Conservation (phyloP, 306 rosid species). For the Begonia loranthoides region DNA sequence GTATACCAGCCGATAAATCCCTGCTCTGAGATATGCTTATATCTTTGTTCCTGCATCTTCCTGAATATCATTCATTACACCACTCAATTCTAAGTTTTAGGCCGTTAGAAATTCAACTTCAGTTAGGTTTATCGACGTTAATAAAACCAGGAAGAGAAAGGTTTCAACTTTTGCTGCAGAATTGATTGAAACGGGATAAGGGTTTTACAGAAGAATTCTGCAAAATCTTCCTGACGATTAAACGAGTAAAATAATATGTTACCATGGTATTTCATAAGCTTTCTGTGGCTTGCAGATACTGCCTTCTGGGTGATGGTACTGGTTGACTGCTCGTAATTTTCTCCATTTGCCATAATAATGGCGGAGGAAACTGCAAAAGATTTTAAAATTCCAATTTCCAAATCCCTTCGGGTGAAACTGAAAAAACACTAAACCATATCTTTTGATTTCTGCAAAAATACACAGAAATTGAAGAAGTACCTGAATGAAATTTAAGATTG, state of each 20-base stretch:
- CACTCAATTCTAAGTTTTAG: no score
- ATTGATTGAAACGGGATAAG: not conserved
- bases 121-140: no score
- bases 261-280: constrained; percentile 25
- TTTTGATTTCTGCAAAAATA: not conserved
- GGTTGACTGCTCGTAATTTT: constrained; percentile 17
- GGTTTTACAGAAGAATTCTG: not conserved
- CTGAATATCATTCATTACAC: constrained; percentile 9
- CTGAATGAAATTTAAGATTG: constrained; percentile 26
- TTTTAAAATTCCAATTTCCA: not conserved
- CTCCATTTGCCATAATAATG: constrained; percentile 12
- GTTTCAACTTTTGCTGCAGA: no score
- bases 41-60: constrained; percentile 37
- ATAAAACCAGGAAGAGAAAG: no score
- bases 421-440: constrained; percentile 1
- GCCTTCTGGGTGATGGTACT: constrained; percentile 12
- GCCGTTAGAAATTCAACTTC: no score
- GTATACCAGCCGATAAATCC: constrained; percentile 40
- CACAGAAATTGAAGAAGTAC: constrained; percentile 10
- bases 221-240: not conserved
- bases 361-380: constrained; percentile 12
- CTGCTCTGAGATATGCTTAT: constrained; percentile 52
- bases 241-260: not conserved
- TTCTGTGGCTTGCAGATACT: constrained; percentile 17
- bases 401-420: not conserved